A percentile compares a stretch with the other conserved stretches of the same genome.
phyloP scores from a whole-genome alignment of 2,329 filamentous ascomycete species.

The Paracoccidioides brasiliensis region DNA sequence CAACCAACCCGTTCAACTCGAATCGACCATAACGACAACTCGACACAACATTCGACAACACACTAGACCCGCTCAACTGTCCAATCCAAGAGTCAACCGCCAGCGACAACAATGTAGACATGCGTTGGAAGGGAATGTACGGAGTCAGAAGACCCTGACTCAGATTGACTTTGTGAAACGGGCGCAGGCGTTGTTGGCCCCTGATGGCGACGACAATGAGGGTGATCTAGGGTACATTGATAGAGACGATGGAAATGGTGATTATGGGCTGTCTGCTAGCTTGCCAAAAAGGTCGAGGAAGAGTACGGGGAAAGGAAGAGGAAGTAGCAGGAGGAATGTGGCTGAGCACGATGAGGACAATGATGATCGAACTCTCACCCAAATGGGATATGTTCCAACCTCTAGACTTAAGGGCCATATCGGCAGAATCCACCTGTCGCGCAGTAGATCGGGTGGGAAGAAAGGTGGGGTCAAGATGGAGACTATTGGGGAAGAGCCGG shows the following conservation, averaged over 20 bases:
- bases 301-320: background rate
- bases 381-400: conserved; percentile 30
- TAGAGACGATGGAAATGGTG: background rate
- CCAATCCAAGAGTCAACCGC: background rate
- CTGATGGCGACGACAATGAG: conserved; percentile 16
- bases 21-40: background rate
- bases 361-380: conserved; percentile 28
- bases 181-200: conserved; percentile 20
- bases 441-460: background rate
- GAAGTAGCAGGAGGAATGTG: conserved; percentile 7
- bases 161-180: conserved; percentile 29
- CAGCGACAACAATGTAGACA: conserved; percentile 8
- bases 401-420: conserved; percentile 12
- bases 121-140: conserved; percentile 10
- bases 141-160: conserved; percentile 28
- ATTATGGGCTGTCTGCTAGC: background rate
- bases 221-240: conserved; percentile 16
- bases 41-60: background rate
- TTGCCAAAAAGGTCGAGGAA: background rate
- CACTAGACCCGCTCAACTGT: background rate
- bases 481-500: conserved; percentile 5
- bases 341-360: conserved; percentile 16
- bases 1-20: background rate
- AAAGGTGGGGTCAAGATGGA: conserved; percentile 1
- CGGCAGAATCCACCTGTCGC: background rate